Base-by-base conservation (phyloP, 441 rosid genomes). In the Pelargonium citronellum region DNA sequence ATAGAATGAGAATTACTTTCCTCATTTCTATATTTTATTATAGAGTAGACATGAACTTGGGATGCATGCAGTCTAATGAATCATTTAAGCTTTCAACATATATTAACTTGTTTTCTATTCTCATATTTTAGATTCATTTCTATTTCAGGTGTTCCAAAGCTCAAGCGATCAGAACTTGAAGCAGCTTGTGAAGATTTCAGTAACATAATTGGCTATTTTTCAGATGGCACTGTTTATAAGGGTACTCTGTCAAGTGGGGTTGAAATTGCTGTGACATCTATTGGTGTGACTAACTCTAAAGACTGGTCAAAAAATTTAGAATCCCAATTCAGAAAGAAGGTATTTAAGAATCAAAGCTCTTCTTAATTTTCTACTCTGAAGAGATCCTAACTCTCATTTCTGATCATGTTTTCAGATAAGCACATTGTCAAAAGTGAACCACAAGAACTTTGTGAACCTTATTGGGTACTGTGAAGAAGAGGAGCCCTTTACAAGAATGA, bases 171-270 rank as follows among this genome's bases (percentile, higher is more conserved):
- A 46, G 99, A 95, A 76, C 90, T 95, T 70, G 88, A 84, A 82
- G 91, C 88, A 64, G 99, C 96, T 19, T 92, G 99, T 68, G 99
- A 95, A 82, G 98, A 92, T 80, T 95, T 95, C 76, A 95, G 98
- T 68, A 95, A 95, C 73, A 86, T 95, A 76, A 89, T 95, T 16
- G 99, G 91, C 46, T 74, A 87, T 67, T 87, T 87, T 69, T 80
- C 91, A n/a, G 87, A 84, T 27, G 91, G 95, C n/a, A 82, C 83
- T 0, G 83, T 90, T 13, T 95, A 92, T 66, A 95, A 95, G 78
- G 99, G 98, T 3, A 95, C 97, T 49, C 75, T 92, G 13, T 89
- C 99, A 0, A 92, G 90, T 73, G 98, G 97, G 41, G 91, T 84
- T 73, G 99, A 95, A 81, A 86, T 95, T 37, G 95, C 94, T 1